Percentiles rank a stretch among this genome's conserved stretches.
Evolutionary conservation across 345 rosid species (phyloP).

Genomic region (Acer yangbiense): DNA sequence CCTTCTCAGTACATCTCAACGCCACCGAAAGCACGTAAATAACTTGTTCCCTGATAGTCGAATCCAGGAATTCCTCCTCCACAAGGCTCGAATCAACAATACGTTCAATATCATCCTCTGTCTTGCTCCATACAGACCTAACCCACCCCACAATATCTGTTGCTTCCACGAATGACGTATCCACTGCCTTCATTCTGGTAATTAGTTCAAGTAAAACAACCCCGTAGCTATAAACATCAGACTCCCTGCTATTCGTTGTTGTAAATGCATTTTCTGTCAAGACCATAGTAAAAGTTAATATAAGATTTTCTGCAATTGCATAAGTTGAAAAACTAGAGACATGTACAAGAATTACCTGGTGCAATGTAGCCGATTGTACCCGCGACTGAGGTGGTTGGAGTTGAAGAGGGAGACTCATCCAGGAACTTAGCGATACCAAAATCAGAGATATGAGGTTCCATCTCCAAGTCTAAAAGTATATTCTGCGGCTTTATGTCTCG

Average conservation of each 20-base stretch:
- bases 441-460: slow-evolving; percentile 83
- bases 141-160: slow-evolving; percentile 54
- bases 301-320: background rate
- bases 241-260: slow-evolving; percentile 51
- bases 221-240: slow-evolving; percentile 72
- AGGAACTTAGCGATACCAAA: slow-evolving; percentile 80
- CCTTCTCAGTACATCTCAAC: slow-evolving; percentile 60
- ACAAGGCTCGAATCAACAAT: slow-evolving; percentile 46
- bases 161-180: slow-evolving; percentile 36
- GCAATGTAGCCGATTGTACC: slow-evolving; percentile 86
- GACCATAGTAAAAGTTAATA: background rate
- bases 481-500: slow-evolving; percentile 83
- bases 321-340: background rate
- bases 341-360: slow-evolving; percentile 54
- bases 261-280: slow-evolving; percentile 63
- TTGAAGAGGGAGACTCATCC: slow-evolving; percentile 46
- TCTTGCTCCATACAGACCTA: slow-evolving; percentile 43
- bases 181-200: slow-evolving; percentile 53
- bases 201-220: slow-evolving; percentile 70
- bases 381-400: slow-evolving; percentile 41
- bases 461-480: slow-evolving; percentile 67
- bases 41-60: slow-evolving; percentile 54
- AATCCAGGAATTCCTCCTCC: slow-evolving; percentile 58
- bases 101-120: slow-evolving; percentile 37
- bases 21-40: slow-evolving; percentile 47